A percentile compares a stretch with the other conserved stretches of the same genome.
Conservation (phyloP, 2,329 filamentous ascomycete species). For the Magnaporthiopsis rhizophila region DNA sequence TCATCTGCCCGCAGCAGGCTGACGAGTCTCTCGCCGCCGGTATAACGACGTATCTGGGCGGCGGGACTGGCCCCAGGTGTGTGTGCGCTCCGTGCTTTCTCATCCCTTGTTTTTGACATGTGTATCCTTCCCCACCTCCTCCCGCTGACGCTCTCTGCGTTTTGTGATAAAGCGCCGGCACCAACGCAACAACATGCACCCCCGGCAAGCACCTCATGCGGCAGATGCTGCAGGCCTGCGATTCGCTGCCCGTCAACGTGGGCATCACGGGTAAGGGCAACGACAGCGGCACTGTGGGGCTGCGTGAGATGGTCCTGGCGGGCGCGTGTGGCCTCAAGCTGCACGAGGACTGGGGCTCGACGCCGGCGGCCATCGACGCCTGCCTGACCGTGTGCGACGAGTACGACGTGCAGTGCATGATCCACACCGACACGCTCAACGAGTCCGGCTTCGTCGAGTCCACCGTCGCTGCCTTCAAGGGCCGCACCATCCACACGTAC, state of each 20-base stretch:
- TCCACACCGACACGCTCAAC: conserved; percentile 94
- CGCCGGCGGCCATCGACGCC: conserved; percentile 82
- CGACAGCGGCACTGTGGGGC: conserved; percentile 60
- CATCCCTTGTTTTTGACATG: neutral
- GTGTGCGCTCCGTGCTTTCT: no score
- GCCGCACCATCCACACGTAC: conserved; percentile 89
- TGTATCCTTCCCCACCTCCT: neutral
- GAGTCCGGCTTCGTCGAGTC: conserved; percentile 96
- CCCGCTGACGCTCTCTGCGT: neutral
- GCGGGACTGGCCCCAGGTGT: conserved; percentile 82
- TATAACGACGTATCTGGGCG: conserved; percentile 84
- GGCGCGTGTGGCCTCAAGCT: conserved; percentile 88
- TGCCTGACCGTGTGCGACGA: conserved; percentile 84
- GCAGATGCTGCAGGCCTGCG: conserved; percentile 84
- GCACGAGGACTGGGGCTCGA: conserved; percentile 93
- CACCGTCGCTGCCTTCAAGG: conserved; percentile 77
- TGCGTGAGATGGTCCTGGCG: conserved; percentile 73
- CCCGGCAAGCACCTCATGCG: conserved; percentile 76
- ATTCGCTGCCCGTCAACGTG: conserved; percentile 74
- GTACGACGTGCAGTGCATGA: conserved; percentile 84
- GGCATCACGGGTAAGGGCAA: conserved; percentile 94
- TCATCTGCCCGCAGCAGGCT: conserved; percentile 90
- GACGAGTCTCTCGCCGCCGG: conserved; percentile 77
- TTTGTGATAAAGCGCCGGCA: conserved; percentile 56
- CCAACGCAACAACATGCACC: conserved; percentile 88